Base-by-base conservation (phyloP, 768 basidiomycete species). In the Tricholomella constricta region DNA sequence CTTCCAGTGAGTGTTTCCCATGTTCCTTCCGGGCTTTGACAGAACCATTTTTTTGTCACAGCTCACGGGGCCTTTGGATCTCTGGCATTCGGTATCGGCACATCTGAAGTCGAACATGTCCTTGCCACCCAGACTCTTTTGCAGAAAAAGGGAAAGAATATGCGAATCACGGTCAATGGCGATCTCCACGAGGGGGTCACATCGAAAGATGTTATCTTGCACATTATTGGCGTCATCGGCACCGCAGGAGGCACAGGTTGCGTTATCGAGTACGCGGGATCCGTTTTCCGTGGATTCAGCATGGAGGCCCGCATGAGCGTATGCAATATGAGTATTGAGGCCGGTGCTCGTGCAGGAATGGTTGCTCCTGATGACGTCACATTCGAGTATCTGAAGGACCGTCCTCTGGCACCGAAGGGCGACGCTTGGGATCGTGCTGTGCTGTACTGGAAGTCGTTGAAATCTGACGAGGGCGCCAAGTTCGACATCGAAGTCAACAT, bases 311-410 rank as follows among this genome's bases (percentile, higher is more conserved):
- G 92, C 45, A 92, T 89, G 89, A 89, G 86, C 62, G 85, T 86
- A 56, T 94, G 92, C 74, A 95, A 95, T 73, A 94, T 95, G 93
- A 94, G 91, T 54, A 94, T 95, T 64, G 93, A 95, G 69, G 93
- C 86, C 51, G 93, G 93, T 62, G 93, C 93, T 60, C 83, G 93
- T 62, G 93, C 93, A 10, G 92, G 92, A 46, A 93, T 95, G 91
- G 81, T 95, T 52, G 92, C 91, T 15, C 92, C 93, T 1, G 93
- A 95, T 65, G 87, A 94, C 23, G 75, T 86, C 54, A 95, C 93
- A 10, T 93, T 94, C 64, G 78, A 80, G 26, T 95, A 95, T 69
- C 85, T 95, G 56, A 82, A 81, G 51, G 81, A 85, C 44, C 85
- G 91, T 41, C 92, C 93, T 37, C 77, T 95, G 45, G 82, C 87